Evolutionary conservation across 208 protist genomes (phyloP), one percentile per base, ranked within the genome.

Genomic region (Lotmaria passim): DNA sequence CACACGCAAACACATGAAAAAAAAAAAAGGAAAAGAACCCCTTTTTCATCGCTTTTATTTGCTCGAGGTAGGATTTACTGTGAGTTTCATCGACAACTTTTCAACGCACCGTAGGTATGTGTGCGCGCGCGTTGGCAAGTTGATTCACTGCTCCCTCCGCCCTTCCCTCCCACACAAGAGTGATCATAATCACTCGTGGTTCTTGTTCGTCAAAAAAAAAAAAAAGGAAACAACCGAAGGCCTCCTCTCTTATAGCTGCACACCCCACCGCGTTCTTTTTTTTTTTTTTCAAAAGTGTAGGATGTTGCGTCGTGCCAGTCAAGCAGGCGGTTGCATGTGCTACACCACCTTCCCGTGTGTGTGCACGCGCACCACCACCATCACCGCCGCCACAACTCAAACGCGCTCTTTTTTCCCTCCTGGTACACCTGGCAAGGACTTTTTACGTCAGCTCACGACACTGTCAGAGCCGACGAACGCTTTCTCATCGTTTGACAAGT

Each of bases 401-500:
- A 34, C 8, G 23, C 62, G 71, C 12, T 41, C 12, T 21, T 64
- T 75, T 21, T 70, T 70, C 3, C 28, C 58, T 53, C 51, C 62
- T 7, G 61, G 55, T 7, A 61, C 62, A 0, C 28, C 71, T 2
- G 71, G 63, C 28, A 46, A 55, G 15, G 63, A 59, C 38, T 46
- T 77, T 7, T 39, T 77, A 12, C 59, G 39, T 0, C 36, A 58
- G 41, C 48, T 70, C 1, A 48, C 43, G 3, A 11, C 60, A 15
- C 56, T 28, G 0, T 24, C 39, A n/a, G 51, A 46, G 41, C 53
- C 59, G 12, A 41, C 68, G 1, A 57, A 75, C 28, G 73, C 43
- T 19, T 52, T 74, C 21, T 78, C 78, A 4, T 82, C 88, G 33
- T 60, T 86, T 7, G 60, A 73, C 23, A 47, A 41, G n/a, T 57